Evolutionary conservation across 2,329 filamentous ascomycete genomes (phyloP).

Genomic region (Neofusicoccum cordaticola): DNA sequence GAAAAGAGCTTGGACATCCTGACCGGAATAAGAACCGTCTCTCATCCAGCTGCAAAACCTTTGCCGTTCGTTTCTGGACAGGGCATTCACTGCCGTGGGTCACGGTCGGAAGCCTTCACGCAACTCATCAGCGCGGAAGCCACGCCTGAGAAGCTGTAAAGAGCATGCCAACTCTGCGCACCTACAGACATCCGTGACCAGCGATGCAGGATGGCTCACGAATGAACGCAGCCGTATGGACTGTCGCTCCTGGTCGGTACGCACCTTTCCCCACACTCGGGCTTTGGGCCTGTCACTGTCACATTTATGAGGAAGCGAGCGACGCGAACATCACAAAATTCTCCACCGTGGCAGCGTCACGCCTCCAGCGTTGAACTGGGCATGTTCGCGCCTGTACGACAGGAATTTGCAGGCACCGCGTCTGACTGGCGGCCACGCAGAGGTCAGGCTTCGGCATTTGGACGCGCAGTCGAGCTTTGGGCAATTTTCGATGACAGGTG

Average conservation of each 20-base stretch:
- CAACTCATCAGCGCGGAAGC: neutral
- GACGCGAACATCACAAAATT: neutral
- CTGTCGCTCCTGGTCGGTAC: neutral
- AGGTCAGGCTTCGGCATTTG: neutral
- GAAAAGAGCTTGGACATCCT: neutral
- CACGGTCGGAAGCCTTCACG: neutral
- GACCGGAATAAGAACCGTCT: neutral
- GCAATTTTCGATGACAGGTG: neutral
- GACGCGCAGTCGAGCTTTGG: neutral
- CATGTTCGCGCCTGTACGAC: neutral
- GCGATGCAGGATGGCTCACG: no score
- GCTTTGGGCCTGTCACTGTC: neutral
- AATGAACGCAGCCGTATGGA: neutral
- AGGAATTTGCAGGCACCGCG: neutral
- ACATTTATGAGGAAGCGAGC: neutral
- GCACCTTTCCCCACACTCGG: neutral
- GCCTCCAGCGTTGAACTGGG: neutral
- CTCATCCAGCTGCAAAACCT: neutral
- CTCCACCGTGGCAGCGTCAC: neutral
- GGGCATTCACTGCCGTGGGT: neutral
- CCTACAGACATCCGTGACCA: neutral
- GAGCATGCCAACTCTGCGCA: neutral
- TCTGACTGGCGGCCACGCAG: neutral
- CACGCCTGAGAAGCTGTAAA: neutral
- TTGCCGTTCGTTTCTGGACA: neutral